These are phyloP conservation scores for Xerocomus spinulosus DNA, from an alignment of 768 basidiomycete species.

Conservation along the genomic window DNA sequence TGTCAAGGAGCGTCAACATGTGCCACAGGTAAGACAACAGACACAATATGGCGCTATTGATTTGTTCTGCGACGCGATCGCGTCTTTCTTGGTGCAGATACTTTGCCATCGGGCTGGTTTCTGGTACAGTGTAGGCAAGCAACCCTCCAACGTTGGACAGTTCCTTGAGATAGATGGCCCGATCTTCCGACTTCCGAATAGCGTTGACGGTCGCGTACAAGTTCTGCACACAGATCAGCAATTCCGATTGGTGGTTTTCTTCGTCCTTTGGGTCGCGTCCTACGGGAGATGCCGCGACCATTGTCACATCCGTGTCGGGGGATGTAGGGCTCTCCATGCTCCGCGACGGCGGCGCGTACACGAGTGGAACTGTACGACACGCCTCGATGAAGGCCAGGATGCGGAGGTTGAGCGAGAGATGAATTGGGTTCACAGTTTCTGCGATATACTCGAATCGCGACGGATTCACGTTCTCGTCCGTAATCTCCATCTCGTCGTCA, in stretches of 20 bases:
- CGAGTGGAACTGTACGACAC: slow-evolving; percentile 67
- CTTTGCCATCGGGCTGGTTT: slow-evolving; percentile 65
- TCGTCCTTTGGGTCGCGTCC: slow-evolving; percentile 28
- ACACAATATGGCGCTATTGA: slow-evolving; percentile 85
- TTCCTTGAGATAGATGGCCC: slow-evolving; percentile 61
- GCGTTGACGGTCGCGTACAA: slow-evolving; percentile 59
- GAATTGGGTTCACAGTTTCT: slow-evolving; percentile 66
- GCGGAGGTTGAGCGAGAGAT: slow-evolving; percentile 78
- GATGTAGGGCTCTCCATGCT: slow-evolving; percentile 6
- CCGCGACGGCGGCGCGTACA: slow-evolving; percentile 30
- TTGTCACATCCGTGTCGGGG: slow-evolving; percentile 8
- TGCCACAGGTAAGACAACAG: slow-evolving; percentile 27
- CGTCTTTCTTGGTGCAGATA: slow-evolving; percentile 77
- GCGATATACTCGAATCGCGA: slow-evolving; percentile 45
- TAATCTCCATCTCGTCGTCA: slow-evolving; percentile 12
- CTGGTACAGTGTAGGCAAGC: slow-evolving; percentile 79
- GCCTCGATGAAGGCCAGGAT: slow-evolving; percentile 86
- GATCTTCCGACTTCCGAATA: slow-evolving; percentile 52
- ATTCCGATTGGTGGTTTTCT: slow-evolving; percentile 40
- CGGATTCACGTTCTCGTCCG: slow-evolving; percentile 27
- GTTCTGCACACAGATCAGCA: slow-evolving; percentile 60
- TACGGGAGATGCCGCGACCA: slow-evolving; percentile 2
- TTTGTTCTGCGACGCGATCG: slow-evolving; percentile 80
- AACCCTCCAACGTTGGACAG: slow-evolving; percentile 70
- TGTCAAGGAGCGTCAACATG: slow-evolving; percentile 1